These are phyloP conservation scores for Cyclostephanos invisitatus DNA, from an alignment of 108 stramenopile species.

Conservation along the genomic window DNA sequence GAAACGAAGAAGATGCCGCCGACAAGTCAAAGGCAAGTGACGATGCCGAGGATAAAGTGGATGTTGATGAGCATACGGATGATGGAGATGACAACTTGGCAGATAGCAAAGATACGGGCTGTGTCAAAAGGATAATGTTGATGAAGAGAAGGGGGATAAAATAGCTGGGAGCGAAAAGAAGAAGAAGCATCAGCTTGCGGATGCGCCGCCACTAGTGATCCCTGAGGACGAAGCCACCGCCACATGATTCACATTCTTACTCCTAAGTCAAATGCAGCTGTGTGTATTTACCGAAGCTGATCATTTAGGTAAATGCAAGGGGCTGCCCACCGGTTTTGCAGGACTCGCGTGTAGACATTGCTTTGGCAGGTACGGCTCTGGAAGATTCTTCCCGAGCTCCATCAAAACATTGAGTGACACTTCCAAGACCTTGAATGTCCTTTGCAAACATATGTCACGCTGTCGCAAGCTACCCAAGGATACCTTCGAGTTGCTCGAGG, in stretches of 20 bases:
- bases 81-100: neutral
- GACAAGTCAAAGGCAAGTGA: neutral
- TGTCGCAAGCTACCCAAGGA: constrained; percentile 79
- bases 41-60: neutral
- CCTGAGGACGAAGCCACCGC: constrained; percentile 61
- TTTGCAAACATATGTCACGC: constrained; percentile 80
- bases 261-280: constrained; percentile 77
- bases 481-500: constrained; percentile 51
- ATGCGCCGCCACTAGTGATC: constrained; percentile 6
- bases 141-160: neutral
- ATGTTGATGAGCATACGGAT: constrained; percentile 2
- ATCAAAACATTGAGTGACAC: constrained; percentile 85
- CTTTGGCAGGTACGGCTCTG: constrained; percentile 79
- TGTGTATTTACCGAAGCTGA: constrained; percentile 86
- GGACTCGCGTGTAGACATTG: constrained; percentile 85
- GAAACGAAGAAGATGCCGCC: neutral
- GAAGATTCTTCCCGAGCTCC: constrained; percentile 86
- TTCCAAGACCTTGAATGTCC: constrained; percentile 75
- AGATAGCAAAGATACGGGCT: neutral
- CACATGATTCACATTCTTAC: constrained; percentile 69
- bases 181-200: constrained; percentile 2
- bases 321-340: constrained; percentile 74
- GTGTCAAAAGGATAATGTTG: neutral
- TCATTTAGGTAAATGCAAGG: constrained; percentile 81
- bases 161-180: neutral